Evolutionary conservation across 2,329 filamentous ascomycete species (phyloP), one percentile per base, ranked within the genome.

Genomic region (Gnomoniopsis sp.): DNA sequence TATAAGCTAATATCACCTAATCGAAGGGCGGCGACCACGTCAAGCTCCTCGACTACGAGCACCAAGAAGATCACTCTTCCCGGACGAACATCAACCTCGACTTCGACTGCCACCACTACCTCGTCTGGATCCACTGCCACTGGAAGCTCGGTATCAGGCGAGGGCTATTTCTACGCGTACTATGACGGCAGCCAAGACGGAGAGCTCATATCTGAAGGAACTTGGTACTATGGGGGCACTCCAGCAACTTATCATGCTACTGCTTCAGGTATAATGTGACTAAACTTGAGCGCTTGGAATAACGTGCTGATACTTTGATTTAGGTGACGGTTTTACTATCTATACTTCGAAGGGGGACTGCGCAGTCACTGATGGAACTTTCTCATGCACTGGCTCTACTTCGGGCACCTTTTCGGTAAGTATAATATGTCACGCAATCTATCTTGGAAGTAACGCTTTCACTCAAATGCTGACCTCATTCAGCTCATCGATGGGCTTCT

Each of bases 221-320:
- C 80, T 0, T 91, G 88, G 88, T 90, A 88, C 67, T 79, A 79
- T 0, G 79, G 77, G 1, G 87, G 87, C 2, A 88, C 86, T 0
- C 90, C 87, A 67, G 88, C 88, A 1, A 88, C 82, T 0, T 88
- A 84, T 69, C 84, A 79, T 0, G 84, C 85, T 4, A 72, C 79
- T 3, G 60, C 76, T 49, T 79, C 71, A 21, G 30, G 59, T 61
- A 53, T 10, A 53, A 33, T 38, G 2, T n/a, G 8, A 12, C 23
- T 11, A 1, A 19, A 17, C 12, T 17, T 14, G 12, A 6, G 2
- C 6, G 17, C 6, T 15, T 21, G 12, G 8, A 8, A 2, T n/a
- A 14, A 22, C 6, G 1, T n/a, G 34, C 47, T 59, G 8, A 55
- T 41, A 12, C 8, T 10, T 3, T n/a, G 3, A 8, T 6, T 10